Base-by-base conservation (phyloP, 495 filamentous ascomycete species). In the Daldinia concentrica region DNA sequence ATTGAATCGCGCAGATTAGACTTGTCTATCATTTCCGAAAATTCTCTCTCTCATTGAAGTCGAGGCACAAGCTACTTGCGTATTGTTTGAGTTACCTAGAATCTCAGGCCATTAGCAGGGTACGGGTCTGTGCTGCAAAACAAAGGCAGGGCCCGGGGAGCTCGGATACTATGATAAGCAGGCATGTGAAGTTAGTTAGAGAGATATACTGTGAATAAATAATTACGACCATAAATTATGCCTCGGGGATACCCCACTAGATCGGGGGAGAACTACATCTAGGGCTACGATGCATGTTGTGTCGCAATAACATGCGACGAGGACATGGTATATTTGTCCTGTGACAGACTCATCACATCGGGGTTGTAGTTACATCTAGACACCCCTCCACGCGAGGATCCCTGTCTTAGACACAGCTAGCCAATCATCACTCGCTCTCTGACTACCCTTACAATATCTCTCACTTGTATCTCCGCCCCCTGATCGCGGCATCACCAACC, bases 181-280 rank as follows among this genome's bases (percentile, higher is more conserved):
- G 19, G 17, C 43, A 48, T 22, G 3, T 9, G 7, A 43, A 43
- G 14, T 1, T 7, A 39, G 15, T n/a, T n/a, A n/a, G 4, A n/a
- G 4, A 17, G 6, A 48, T 24, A 11, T 17, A 24, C 43, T 12
- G 43, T 48, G 9, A 22, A 48, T 48, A 24, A 48, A 48, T 48
- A 48, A 22, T 48, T 12, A 48, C 43, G 17, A 24, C 8, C 1
- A 9, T 11, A 9, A 24, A 48, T 22, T 24, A 48, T 24, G 8
- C 5, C 19, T 11, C 43, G 43, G 17, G 19, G 17, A 19, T 48
- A 48, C 43, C 43, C 43, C 43, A 24, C 43, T 48, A 48, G 43
- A 48, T 48, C 43, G 43, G 43, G 43, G 43, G 9, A 48, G 43
- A 48, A 14, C 43, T 48, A 48, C 43, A 48, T 48, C 11, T 48